These are phyloP conservation scores for Vachellia pachyceras DNA, from an alignment of 306 rosid genomes.

Conservation along the genomic window DNA sequence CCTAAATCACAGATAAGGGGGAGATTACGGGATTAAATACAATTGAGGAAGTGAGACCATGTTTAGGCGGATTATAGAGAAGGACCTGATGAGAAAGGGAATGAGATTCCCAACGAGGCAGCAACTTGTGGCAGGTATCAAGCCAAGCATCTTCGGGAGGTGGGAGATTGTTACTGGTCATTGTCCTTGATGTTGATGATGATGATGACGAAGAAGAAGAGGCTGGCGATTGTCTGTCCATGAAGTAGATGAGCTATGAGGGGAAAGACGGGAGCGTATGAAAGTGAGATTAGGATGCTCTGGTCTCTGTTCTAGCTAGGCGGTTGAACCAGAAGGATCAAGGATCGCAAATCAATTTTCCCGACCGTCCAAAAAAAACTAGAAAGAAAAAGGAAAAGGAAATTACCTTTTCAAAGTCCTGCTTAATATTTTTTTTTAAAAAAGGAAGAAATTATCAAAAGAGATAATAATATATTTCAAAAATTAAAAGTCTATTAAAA, in stretches of 20 bases:
- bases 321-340: slow-evolving; percentile 17
- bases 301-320: slow-evolving; percentile 14
- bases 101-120: slow-evolving; percentile 28
- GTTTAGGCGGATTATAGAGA: background rate
- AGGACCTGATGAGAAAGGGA: slow-evolving; percentile 29
- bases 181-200: background rate
- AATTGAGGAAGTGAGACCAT: background rate
- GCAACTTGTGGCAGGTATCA: slow-evolving; percentile 13
- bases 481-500: no score
- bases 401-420: no score
- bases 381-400: background rate
- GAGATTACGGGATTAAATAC: background rate
- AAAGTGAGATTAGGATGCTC: slow-evolving; percentile 21
- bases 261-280: background rate
- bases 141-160: slow-evolving; percentile 29
- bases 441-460: background rate
- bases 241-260: background rate
- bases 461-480: no score
- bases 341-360: background rate
- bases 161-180: background rate
- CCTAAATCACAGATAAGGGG: slow-evolving; percentile 1
- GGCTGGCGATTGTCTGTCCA: slow-evolving; percentile 2
- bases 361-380: background rate
- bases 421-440: no score
- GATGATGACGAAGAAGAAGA: background rate